Conservation (phyloP, 257 asterid species). For the Solanum tacnaense region DNA sequence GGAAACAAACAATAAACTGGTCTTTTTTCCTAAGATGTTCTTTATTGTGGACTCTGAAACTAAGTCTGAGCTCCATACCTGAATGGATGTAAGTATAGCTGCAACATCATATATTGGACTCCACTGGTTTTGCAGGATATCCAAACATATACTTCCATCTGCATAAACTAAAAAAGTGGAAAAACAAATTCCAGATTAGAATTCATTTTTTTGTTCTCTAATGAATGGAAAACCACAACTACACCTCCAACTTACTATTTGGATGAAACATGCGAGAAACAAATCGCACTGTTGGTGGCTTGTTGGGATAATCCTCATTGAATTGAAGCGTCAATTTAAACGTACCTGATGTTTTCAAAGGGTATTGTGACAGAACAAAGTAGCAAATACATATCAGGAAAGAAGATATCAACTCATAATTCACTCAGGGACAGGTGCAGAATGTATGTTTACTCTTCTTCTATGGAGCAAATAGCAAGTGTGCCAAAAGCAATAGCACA, state of each 20-base stretch:
- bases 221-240: not conserved
- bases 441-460: not conserved
- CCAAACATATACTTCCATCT: constrained; percentile 91
- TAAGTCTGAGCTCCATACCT: constrained; percentile 29
- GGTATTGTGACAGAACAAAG: not conserved
- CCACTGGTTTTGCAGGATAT: constrained; percentile 95
- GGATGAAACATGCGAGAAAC: constrained; percentile 89
- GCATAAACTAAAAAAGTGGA: constrained; percentile 60
- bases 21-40: not conserved
- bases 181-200: not conserved
- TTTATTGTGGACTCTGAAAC: not conserved
- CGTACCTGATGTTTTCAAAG: constrained; percentile 41
- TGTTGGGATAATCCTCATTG: constrained; percentile 68
- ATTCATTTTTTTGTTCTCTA: not conserved
- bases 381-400: not conserved
- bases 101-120: constrained; percentile 94
- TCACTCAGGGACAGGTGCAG: not conserved
- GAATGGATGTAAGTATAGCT: constrained; percentile 83
- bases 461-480: not conserved
- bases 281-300: constrained; percentile 78
- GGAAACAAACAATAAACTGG: not conserved
- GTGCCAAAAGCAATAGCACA: not conserved
- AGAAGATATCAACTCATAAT: not conserved
- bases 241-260: constrained; percentile 43
- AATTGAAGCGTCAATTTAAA: constrained; percentile 71